A percentile compares a stretch with the other conserved stretches of the same genome.
Conservation (phyloP, 2,329 filamentous ascomycete genomes). For the Aspergillus sp. region DNA sequence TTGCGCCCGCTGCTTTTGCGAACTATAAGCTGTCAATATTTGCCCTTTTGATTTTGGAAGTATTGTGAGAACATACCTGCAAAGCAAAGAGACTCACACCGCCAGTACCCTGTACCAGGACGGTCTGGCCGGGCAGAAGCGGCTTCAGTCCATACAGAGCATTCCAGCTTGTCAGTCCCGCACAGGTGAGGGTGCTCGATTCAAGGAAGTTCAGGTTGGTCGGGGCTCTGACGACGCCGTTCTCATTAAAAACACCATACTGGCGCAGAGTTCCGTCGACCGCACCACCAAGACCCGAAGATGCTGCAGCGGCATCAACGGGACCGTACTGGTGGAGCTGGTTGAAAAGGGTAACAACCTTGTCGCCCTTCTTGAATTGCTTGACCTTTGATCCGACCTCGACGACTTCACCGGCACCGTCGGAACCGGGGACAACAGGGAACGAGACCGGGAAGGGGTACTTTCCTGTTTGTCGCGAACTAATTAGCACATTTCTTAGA, state of each 20-base stretch:
- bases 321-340: slow-evolving; percentile 55
- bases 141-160: slow-evolving; percentile 59
- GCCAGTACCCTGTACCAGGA: slow-evolving; percentile 62
- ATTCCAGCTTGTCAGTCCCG: slow-evolving; percentile 66
- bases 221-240: slow-evolving; percentile 65
- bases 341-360: slow-evolving; percentile 59
- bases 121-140: slow-evolving; percentile 55
- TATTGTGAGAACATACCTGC: slow-evolving; percentile 39
- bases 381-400: slow-evolving; percentile 57
- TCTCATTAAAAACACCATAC: slow-evolving; percentile 67
- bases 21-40: slow-evolving; percentile 30
- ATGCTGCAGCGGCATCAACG: slow-evolving; percentile 37
- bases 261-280: slow-evolving; percentile 68
- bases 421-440: slow-evolving; percentile 35
- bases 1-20: slow-evolving; percentile 53
- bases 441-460: slow-evolving; percentile 34
- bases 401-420: slow-evolving; percentile 47
- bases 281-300: slow-evolving; percentile 65
- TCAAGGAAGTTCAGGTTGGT: slow-evolving; percentile 54
- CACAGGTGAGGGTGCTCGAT: slow-evolving; percentile 59
- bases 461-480: slow-evolving; percentile 13
- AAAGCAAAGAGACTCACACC: slow-evolving; percentile 60
- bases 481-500: no score
- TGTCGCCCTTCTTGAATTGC: slow-evolving; percentile 58
- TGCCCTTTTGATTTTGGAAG: neutral